phyloP scores from a whole-genome alignment of 345 rosid genomes.

The Cardiospermum halicacabum region DNA sequence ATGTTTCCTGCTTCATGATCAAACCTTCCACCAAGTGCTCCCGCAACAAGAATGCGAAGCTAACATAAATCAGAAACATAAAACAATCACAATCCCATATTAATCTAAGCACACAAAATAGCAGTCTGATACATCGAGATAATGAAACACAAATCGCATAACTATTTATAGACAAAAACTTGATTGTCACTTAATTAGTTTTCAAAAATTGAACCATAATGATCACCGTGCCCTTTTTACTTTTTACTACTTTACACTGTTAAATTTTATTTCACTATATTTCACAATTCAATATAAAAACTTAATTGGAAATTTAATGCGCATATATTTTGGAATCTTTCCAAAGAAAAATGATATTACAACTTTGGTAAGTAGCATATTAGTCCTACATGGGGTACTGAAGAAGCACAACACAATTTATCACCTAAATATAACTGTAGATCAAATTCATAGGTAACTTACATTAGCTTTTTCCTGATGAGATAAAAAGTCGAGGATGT shows the following conservation, averaged over 20 bases:
- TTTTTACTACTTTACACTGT: too few relatives aligned
- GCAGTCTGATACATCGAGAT: not conserved
- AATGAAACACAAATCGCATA: not conserved
- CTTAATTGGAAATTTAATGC: too few relatives aligned
- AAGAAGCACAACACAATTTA: not conserved
- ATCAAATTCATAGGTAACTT: conserved; percentile 19
- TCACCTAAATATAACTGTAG: not conserved
- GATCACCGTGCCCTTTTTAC: too few relatives aligned
- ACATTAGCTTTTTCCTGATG: conserved; percentile 49
- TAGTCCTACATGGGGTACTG: too few relatives aligned
- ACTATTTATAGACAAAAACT: not conserved
- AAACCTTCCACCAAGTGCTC: conserved; percentile 96
- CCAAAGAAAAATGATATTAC: not conserved
- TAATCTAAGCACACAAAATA: conserved; percentile 8
- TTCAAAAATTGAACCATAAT: too few relatives aligned
- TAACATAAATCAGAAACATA: conserved; percentile 23
- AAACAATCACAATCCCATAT: not conserved
- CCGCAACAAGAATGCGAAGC: conserved; percentile 85
- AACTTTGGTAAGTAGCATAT: not conserved
- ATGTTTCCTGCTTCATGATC: conserved; percentile 94
- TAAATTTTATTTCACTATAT: too few relatives aligned
- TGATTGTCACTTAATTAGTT: too few relatives aligned
- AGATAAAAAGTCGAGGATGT: conserved; percentile 42
- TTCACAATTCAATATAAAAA: too few relatives aligned
- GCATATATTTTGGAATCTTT: too few relatives aligned